phyloP scores from a whole-genome alignment of 805 yeast species.

The Ogataea philodendri region DNA sequence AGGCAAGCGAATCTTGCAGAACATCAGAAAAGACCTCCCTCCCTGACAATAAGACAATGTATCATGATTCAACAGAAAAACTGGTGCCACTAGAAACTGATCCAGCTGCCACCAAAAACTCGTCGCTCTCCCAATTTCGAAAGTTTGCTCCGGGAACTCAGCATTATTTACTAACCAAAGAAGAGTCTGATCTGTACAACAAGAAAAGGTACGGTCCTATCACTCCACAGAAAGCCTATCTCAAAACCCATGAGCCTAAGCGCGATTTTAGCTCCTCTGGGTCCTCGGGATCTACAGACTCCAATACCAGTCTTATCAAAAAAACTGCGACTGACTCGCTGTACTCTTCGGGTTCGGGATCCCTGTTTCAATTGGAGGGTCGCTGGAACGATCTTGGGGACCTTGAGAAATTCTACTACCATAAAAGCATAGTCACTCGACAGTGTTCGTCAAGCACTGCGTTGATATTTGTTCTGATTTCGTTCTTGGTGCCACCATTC shows the following conservation, averaged over 20 bases:
- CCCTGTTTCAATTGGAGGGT: conserved; percentile 7
- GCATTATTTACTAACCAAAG: conserved; percentile 13
- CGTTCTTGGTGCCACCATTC: conserved; percentile 31
- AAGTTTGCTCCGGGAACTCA: conserved; percentile 21
- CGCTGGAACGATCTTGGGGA: conserved; percentile 7
- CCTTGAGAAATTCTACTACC: conserved; percentile 4
- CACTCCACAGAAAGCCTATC: conserved; percentile 11
- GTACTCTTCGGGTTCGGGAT: conserved; percentile 8
- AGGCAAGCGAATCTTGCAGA: neutral
- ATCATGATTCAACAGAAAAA: neutral
- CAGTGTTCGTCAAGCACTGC: conserved; percentile 20
- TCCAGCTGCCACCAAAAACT: neutral
- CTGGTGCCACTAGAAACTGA: too few species aligned
- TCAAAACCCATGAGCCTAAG: conserved; percentile 7
- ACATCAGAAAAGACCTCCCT: too few species aligned
- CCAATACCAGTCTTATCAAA: conserved; percentile 12
- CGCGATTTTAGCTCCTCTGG: conserved; percentile 14
- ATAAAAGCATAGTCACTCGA: conserved; percentile 1
- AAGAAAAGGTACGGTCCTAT: conserved; percentile 5
- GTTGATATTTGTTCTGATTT: conserved; percentile 18
- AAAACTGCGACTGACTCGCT: conserved; percentile 3
- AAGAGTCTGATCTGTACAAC: conserved; percentile 8
- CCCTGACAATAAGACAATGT: neutral
- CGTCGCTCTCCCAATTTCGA: conserved; percentile 17
- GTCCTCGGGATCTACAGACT: too few species aligned